Conservation (phyloP, 768 basidiomycete genomes). For the Trametes punicea region DNA sequence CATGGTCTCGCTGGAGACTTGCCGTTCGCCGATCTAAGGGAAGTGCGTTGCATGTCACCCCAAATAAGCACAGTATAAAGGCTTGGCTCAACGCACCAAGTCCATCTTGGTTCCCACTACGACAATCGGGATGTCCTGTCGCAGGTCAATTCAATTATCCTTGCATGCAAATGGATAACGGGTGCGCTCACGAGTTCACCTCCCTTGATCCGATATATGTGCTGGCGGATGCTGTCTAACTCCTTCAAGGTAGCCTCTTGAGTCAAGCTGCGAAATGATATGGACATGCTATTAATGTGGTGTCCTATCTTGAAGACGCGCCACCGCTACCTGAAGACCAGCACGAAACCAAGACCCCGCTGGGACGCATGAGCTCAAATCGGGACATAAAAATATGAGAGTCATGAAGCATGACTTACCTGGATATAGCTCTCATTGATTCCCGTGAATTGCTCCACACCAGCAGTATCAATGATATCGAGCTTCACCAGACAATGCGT, state of each 20-base stretch:
- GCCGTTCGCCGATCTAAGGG: slow-evolving; percentile 57
- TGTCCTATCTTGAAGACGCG: too few relatives aligned
- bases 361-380: slow-evolving; percentile 25
- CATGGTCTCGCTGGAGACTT: slow-evolving; percentile 64
- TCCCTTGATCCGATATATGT: slow-evolving; percentile 78
- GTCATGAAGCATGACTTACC: slow-evolving; percentile 37
- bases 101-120: slow-evolving; percentile 87
- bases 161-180: neutral
- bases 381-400: neutral
- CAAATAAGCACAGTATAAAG: too few relatives aligned
- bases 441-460: slow-evolving; percentile 81
- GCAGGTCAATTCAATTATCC: neutral
- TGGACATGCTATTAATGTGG: too few relatives aligned
- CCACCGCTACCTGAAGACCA: slow-evolving; percentile 86
- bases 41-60: too few relatives aligned
- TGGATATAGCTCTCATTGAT: slow-evolving; percentile 82
- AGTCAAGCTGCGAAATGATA: slow-evolving; percentile 69
- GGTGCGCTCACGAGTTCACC: slow-evolving; percentile 49
- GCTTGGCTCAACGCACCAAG: slow-evolving; percentile 38
- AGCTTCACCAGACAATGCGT: slow-evolving; percentile 42
- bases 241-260: slow-evolving; percentile 80
- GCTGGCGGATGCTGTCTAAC: slow-evolving; percentile 75
- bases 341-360: slow-evolving; percentile 74
- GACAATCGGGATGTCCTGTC: slow-evolving; percentile 70
- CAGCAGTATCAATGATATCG: slow-evolving; percentile 80